Percentiles rank a stretch among this genome's conserved stretches.
These are phyloP conservation scores for Micromonas commoda DNA, from an alignment of 139 green algal genomes.

Conservation along the genomic window DNA sequence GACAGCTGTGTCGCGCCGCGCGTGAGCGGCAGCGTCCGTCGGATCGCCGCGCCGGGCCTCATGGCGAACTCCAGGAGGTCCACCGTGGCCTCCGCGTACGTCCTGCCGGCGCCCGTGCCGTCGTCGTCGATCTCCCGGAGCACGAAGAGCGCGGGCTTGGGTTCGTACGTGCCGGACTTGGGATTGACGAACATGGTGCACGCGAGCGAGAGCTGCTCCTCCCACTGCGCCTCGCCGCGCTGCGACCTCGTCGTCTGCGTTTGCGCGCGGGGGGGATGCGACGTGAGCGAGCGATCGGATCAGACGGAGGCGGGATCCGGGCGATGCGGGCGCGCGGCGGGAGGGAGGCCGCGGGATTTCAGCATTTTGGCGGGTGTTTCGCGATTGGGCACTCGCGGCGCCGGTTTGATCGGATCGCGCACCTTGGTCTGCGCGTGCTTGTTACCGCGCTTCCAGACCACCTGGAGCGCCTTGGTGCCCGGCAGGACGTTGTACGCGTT, in stretches of 20 bases:
- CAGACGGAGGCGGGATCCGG: too few species aligned
- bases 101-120: neutral
- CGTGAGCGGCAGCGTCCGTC: neutral
- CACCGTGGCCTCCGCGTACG: slow-evolving; percentile 4
- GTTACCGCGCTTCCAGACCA: slow-evolving; percentile 8
- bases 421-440: neutral
- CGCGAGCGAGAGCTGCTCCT: neutral
- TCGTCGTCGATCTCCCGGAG: neutral
- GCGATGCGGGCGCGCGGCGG: too few species aligned
- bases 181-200: slow-evolving; percentile 2
- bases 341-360: too few species aligned
- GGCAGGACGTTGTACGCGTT: slow-evolving; percentile 17
- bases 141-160: slow-evolving; percentile 6
- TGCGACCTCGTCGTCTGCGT: neutral
- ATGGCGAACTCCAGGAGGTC: slow-evolving; percentile 9
- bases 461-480: neutral
- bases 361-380: neutral
- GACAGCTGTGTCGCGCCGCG: neutral
- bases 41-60: neutral
- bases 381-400: too few species aligned
- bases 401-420: too few species aligned
- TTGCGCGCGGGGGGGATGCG: too few species aligned
- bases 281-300: too few species aligned
- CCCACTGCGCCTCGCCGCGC: neutral
- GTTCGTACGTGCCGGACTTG: slow-evolving; percentile 19